Conservation (phyloP, 2,329 filamentous ascomycete genomes). For the Neurospora crassa region DNA sequence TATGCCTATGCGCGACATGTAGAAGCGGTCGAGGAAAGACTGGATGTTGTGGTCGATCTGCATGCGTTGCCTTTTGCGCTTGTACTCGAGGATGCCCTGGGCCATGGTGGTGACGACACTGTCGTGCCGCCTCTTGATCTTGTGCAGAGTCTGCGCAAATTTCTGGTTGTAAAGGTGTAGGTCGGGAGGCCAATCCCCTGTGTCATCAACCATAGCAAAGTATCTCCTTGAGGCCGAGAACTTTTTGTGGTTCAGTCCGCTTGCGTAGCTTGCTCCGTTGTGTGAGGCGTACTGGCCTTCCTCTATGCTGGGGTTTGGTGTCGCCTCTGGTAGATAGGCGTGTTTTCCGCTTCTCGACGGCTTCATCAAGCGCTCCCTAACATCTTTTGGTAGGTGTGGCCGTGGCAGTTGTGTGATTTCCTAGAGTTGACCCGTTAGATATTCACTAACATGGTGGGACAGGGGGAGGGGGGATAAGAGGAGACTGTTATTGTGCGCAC, state of each 20-base stretch:
- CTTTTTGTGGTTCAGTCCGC: constrained; percentile 37
- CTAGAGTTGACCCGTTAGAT: constrained; percentile 33
- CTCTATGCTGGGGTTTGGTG: constrained; percentile 79
- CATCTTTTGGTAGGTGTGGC: constrained; percentile 64
- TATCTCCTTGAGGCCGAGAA: constrained; percentile 59
- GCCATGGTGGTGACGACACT: constrained; percentile 96
- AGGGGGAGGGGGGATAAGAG: constrained; percentile 3
- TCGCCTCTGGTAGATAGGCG: constrained; percentile 69
- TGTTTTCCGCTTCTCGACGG: constrained; percentile 51
- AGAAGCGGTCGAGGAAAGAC: constrained; percentile 95
- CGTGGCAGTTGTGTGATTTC: constrained; percentile 84
- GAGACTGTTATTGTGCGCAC: constrained; percentile 39
- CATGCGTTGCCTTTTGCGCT: constrained; percentile 90
- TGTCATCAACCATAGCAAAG: constrained; percentile 86
- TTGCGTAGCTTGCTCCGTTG: constrained; percentile 25
- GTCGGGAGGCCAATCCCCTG: constrained; percentile 84
- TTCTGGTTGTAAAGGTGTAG: constrained; percentile 87
- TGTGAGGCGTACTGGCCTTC: constrained; percentile 69
- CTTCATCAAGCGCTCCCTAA: constrained; percentile 69
- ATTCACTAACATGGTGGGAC: constrained; percentile 20
- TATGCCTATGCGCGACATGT: constrained; percentile 99
- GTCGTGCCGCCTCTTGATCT: constrained; percentile 93
- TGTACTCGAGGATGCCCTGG: constrained; percentile 96
- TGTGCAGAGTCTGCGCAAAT: constrained; percentile 80
- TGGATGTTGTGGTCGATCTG: constrained; percentile 98